Evolutionary conservation across 2,329 filamentous ascomycete species (phyloP).

Genomic region (Trichoderma sp.): DNA sequence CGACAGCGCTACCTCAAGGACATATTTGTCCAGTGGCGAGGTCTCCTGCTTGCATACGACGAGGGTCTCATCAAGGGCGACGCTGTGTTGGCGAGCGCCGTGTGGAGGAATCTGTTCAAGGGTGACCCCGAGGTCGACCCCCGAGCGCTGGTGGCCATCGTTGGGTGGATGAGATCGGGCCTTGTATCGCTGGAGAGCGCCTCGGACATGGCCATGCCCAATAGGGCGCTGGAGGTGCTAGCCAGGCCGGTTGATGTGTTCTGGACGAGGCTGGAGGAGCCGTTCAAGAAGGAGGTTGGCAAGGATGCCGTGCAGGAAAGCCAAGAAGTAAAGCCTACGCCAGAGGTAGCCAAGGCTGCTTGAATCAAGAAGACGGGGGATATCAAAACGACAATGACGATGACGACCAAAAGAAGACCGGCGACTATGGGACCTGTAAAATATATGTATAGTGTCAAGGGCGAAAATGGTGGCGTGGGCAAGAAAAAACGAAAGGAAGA

Average conservation of each 20-base stretch:
- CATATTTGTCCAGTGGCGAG: conserved; percentile 90
- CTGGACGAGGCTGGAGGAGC: conserved; percentile 44
- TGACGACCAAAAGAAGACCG: conserved; percentile 1
- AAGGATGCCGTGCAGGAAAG: conserved; percentile 20
- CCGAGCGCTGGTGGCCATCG: conserved; percentile 53
- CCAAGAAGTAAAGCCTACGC: neutral
- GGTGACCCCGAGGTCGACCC: conserved; percentile 57
- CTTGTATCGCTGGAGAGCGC: conserved; percentile 52
- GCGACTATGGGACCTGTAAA: neutral
- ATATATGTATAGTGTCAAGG: neutral
- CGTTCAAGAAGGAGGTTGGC: conserved; percentile 39
- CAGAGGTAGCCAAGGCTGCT: conserved; percentile 2
- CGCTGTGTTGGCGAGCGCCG: conserved; percentile 73
- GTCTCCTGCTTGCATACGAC: conserved; percentile 79
- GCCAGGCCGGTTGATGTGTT: conserved; percentile 45
- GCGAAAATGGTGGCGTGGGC: neutral
- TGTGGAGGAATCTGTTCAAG: conserved; percentile 95
- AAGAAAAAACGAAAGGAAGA: neutral
- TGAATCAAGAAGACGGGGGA: neutral
- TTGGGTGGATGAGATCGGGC: conserved; percentile 56
- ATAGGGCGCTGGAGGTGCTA: conserved; percentile 37
- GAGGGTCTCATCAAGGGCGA: conserved; percentile 78
- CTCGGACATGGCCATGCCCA: conserved; percentile 45
- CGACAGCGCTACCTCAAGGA: conserved; percentile 77
- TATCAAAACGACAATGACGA: neutral